Base-by-base conservation (phyloP, 768 basidiomycete species). In the Naganishia friedmannii region DNA sequence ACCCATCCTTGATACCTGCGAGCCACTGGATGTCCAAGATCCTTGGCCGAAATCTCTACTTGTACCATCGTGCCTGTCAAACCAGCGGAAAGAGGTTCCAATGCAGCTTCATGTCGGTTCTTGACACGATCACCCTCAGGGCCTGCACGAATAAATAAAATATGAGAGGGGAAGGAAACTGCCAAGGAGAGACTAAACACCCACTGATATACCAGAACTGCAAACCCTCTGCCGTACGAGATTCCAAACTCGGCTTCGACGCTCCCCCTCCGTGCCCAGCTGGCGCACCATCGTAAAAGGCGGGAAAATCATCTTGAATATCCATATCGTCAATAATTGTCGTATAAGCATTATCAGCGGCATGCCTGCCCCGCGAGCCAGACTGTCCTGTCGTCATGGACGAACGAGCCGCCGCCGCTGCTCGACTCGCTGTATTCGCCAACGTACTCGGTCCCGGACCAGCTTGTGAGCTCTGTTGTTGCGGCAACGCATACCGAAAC, bases 121-220 rank as follows among this genome's bases (percentile, higher is more conserved):
- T 68, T 46, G 1, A 68, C 67, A 8, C 37, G 53, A 5, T 46
- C 32, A 45, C 53, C 67, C 13, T 31, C 21, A 7, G 34, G 23
- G n/a, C 51, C 67, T 68, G 23, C 26, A 13, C 26, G 53, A 26
- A 10, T 3, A 5, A 29, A 54, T 15, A 12, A 4, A 12, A 19
- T 39, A n/a, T 54, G 2, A 28, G 42, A 21, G 19, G n/a, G 7
- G 6, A n/a, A n/a, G 23, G 3, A 26, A 51, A 26, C 2, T 12
- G 6, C 7, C 26, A 12, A 17, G 9, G 28, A 19, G 21, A 34
- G 15, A 21, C 0, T 12, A 10, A 28, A 19, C 8, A 56, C 67
- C 42, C 45, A 68, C 67, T 42, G 37, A 68, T 54, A 23, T 68
- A 68, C 34, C 67, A 55, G 39, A 68, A 68, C 17, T 46, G 67